Evolutionary conservation across 139 green algal species (phyloP), one percentile per base, ranked within the genome.

Genomic region (Zygnema cylindricum): DNA sequence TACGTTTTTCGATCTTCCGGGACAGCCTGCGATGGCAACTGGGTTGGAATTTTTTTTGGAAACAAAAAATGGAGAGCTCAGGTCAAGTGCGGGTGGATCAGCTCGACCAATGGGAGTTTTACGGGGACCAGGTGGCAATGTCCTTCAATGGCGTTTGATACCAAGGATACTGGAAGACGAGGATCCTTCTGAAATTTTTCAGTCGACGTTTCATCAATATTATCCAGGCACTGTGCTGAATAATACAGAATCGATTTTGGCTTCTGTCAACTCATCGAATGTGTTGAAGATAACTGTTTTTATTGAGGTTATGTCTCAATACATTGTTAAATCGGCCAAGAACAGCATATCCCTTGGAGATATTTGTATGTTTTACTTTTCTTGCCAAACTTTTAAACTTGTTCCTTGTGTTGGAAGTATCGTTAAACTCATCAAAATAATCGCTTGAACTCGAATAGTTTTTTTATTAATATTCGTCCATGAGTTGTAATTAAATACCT

Each of bases 171-270:
- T 84, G 41, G 76, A 35, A 63, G 32, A 84, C 11, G 22, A 41
- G 22, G 40, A 84, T 33, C 3, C 75, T 55, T n/a, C 55, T 21
- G 3, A 11, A 3, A 49, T 69, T 35, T 73, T 84, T 21, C 77
- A 84, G 77, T 32, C 55, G 41, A 84, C 33, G 2, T 84, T 54
- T 55, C 77, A 38, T 16, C 77, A 41, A 35, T 84, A 76, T 55
- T 7, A 25, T 42, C 3, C 16, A 3, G 77, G 77, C 2, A 69
- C 32, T 54, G 3, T 36, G 22, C 40, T 63, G 2, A 42, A 21
- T 7, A 54, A 49, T 39, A 42, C 77, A 11, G 25, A 21, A 3
- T 21, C 75, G 25, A 22, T 84, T 35, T n/a, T 36, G 77, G 32
- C 36, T 43, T 79, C 71, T 16, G 16, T 79, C 11, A 79, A 79